Conservation (phyloP, 805 yeast species). For the Saturnispora sanitii region DNA sequence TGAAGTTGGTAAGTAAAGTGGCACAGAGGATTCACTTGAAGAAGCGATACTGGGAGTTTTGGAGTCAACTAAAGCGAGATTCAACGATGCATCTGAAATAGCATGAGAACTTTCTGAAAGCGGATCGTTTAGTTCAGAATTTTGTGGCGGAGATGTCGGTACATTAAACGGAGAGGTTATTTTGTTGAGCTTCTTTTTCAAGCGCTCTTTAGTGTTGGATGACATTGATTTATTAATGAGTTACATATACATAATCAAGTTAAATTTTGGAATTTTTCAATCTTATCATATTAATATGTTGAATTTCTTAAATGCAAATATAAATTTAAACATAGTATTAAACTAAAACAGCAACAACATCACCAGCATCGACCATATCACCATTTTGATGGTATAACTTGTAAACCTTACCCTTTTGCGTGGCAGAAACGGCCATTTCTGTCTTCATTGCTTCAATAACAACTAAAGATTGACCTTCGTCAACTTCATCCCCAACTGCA, state of each 20-base stretch:
- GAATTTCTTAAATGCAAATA: background rate
- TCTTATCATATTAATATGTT: background rate
- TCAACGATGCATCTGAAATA: conserved; percentile 1
- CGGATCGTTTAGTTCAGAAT: background rate
- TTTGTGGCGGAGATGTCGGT: background rate
- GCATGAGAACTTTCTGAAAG: background rate
- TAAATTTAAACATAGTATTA: conserved; percentile 14
- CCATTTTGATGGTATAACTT: conserved; percentile 76
- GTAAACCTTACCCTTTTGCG: conserved; percentile 59
- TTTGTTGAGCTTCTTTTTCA: conserved; percentile 2
- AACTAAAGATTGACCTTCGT: conserved; percentile 67
- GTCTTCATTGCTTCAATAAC: conserved; percentile 98
- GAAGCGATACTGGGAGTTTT: background rate
- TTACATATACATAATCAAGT: background rate
- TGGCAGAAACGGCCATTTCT: conserved; percentile 80
- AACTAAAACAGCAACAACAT: conserved; percentile 75
- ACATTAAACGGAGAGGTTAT: conserved; percentile 5
- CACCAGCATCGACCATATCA: conserved; percentile 96
- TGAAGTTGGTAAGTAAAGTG: background rate
- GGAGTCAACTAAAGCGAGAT: background rate
- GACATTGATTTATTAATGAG: background rate
- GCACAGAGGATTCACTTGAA: background rate
- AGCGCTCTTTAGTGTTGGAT: background rate
- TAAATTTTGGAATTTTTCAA: background rate
- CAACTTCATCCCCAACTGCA: conserved; percentile 64